Conservation (phyloP, 2,329 filamentous ascomycete genomes). For the Neopestalotiopsis clavispora region DNA sequence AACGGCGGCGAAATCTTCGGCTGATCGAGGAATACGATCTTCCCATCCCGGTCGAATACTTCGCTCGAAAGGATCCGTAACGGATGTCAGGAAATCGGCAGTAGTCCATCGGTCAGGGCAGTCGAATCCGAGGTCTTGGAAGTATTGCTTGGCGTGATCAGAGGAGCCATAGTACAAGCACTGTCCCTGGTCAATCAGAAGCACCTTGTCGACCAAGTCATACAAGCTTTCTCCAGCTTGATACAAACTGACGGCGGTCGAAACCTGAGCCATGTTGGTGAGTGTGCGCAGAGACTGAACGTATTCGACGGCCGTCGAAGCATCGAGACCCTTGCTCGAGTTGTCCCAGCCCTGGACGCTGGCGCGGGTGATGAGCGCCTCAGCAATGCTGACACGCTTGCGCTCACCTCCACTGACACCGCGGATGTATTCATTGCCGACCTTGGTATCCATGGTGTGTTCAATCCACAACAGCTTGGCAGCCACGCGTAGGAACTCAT, state of each 20-base stretch:
- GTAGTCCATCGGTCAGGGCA: slow-evolving; percentile 62
- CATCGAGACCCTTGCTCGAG: slow-evolving; percentile 75
- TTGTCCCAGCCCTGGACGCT: slow-evolving; percentile 74
- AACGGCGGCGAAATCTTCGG: slow-evolving; percentile 52
- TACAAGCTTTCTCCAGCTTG: slow-evolving; percentile 9
- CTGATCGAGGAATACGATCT: slow-evolving; percentile 61
- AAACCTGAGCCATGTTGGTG: slow-evolving; percentile 14
- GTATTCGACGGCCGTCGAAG: slow-evolving; percentile 77
- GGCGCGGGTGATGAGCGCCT: slow-evolving; percentile 62
- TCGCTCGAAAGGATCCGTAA: slow-evolving; percentile 68
- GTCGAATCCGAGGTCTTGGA: slow-evolving; percentile 66
- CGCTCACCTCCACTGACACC: slow-evolving; percentile 78
- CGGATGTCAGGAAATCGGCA: slow-evolving; percentile 69
- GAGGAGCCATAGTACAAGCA: slow-evolving; percentile 70
- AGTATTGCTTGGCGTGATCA: slow-evolving; percentile 63
- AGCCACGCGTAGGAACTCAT: slow-evolving; percentile 49
- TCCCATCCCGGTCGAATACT: slow-evolving; percentile 64
- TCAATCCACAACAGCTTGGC: slow-evolving; percentile 72
- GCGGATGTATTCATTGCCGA: slow-evolving; percentile 71
- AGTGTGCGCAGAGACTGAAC: slow-evolving; percentile 66
- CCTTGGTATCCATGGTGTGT: slow-evolving; percentile 68
- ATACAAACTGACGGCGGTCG: slow-evolving; percentile 23
- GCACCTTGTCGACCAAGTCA: slow-evolving; percentile 34
- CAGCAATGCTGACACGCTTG: slow-evolving; percentile 69
- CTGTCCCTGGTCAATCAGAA: slow-evolving; percentile 69